These are phyloP conservation scores for Pestalotiopsis fici DNA, from an alignment of 2,329 filamentous ascomycete genomes.

Conservation along the genomic window DNA sequence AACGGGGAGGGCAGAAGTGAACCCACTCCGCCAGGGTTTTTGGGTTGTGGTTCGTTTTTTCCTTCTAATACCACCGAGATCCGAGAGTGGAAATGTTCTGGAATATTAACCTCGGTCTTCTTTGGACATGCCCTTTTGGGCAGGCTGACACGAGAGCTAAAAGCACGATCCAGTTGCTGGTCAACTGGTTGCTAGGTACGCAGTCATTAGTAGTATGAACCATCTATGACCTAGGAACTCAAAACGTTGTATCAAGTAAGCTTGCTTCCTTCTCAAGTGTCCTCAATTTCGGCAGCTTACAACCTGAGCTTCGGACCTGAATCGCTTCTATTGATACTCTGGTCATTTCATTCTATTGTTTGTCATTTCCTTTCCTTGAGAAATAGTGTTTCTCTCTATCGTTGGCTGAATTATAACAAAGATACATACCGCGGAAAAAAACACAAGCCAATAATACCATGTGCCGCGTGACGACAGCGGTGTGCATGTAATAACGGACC, in stretches of 20 bases:
- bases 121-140: background rate
- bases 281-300: background rate
- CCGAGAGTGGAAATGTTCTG: constrained; percentile 5
- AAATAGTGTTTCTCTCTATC: too few species aligned
- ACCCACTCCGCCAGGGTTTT: too few species aligned
- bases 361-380: too few species aligned
- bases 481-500: too few species aligned
- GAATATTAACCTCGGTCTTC: background rate
- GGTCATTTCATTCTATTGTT: background rate
- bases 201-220: background rate
- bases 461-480: too few species aligned
- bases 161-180: background rate
- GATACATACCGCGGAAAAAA: too few species aligned
- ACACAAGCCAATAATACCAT: too few species aligned
- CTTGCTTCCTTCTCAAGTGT: background rate
- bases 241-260: background rate
- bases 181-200: background rate
- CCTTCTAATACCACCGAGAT: background rate
- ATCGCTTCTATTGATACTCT: background rate
- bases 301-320: background rate
- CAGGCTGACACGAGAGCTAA: background rate
- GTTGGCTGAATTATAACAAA: too few species aligned
- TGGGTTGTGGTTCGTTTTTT: background rate
- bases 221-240: background rate
- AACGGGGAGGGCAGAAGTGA: too few species aligned